Evolutionary conservation across 2,329 filamentous ascomycete species (phyloP), one percentile per base, ranked within the genome.

Genomic region (Colletotrichum orchidophilum): DNA sequence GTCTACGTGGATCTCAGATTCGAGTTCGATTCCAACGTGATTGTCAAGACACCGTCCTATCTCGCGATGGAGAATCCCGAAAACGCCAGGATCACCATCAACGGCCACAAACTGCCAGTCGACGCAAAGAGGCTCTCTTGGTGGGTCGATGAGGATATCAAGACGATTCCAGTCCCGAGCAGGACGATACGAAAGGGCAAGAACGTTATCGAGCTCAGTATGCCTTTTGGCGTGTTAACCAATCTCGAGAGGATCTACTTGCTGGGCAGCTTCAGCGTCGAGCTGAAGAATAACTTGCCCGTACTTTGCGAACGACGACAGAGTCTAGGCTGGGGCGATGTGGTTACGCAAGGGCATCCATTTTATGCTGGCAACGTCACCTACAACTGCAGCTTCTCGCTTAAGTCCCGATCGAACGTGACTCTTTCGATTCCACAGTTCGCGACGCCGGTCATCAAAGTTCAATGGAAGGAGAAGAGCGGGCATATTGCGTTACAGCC

Each of bases 111-210:
- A 11, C 7, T 74, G n/a, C 18, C 63, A 3, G 35, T 68, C 5
- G 31, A 61, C 1, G 61, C 49, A 5, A 3, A n/a, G 1, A 46
- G 5, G 9, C 3, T 50, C 12, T 39, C 63, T 2, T 80, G 76
- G 73, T 80, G 78, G 78, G 78, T 79, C 2, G 79, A 80, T 21
- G 78, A 80, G 72, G 71, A 69, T 5, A 79, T 80, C 58, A 70
- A 71, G 4, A 78, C 74, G 6, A 42, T 78, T 5, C 29, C 59
- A 0, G 65, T 79, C 7, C 76, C 77, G 8, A 42, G 33, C 4
- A 26, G 72, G 2, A 61, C 61, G 11, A 77, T 80, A 3, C 71
- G 72, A 4, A 66, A 59, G 21, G 78, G 78, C 0, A 60, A 12
- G 4, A 77, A 79, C 3, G 71, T 58, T 3, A 49, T 80, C 3